Percentiles rank a stretch among this genome's conserved stretches.
phyloP scores from a whole-genome alignment of 192 early-diverging fungal species.

The Dissophora globulifera region DNA sequence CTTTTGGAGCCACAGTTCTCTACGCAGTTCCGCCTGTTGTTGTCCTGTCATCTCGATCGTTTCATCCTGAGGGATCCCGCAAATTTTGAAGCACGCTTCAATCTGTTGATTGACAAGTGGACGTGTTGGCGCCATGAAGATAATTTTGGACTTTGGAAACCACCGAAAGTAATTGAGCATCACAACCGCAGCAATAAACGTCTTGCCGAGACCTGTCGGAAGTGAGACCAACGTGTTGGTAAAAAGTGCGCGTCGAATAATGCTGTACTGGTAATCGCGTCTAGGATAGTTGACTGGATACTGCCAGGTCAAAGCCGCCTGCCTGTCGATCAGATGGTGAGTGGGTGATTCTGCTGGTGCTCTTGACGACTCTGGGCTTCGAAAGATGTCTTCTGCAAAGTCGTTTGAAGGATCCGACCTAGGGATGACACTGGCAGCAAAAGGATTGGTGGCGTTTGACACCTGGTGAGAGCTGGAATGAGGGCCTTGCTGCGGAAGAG shows the following conservation, averaged over 20 bases:
- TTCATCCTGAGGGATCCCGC: conserved; percentile 75
- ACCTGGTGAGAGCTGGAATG: neutral
- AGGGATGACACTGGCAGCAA: conserved; percentile 4
- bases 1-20: conserved; percentile 68
- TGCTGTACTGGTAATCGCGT: conserved; percentile 91
- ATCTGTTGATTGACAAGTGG: conserved; percentile 94
- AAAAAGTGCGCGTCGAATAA: conserved; percentile 78
- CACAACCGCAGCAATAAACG: conserved; percentile 94
- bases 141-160: conserved; percentile 86
- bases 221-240: conserved; percentile 89
- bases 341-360: conserved; percentile 27
- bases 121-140: conserved; percentile 94
- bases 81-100: conserved; percentile 84
- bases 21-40: conserved; percentile 54
- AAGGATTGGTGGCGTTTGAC: neutral
- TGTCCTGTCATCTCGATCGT: conserved; percentile 77
- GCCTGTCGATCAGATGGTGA: conserved; percentile 62
- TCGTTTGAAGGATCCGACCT: conserved; percentile 35
- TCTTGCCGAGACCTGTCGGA: conserved; percentile 91
- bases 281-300: conserved; percentile 77
- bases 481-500: neutral
- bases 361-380: conserved; percentile 5
- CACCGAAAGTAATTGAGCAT: conserved; percentile 92
- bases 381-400: conserved; percentile 26
- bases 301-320: conserved; percentile 71